Base-by-base conservation (phyloP, 169 alveolate genomes). In the Fabrea salina region DNA sequence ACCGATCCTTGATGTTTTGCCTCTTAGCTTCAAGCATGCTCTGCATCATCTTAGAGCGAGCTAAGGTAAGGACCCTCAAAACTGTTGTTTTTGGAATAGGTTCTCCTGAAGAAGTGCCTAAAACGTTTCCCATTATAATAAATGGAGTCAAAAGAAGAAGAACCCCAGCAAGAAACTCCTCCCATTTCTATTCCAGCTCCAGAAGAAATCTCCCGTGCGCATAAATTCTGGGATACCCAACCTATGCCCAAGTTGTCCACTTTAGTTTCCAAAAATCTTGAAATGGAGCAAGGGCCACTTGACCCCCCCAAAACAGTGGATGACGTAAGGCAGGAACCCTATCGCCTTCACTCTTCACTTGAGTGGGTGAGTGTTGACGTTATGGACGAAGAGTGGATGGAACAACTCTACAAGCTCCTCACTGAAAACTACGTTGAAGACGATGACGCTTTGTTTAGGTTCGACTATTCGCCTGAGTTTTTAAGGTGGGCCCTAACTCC, bases 361-460 rank as follows among this genome's bases (percentile, higher is more conserved):
- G 97, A 87, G 64, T 97, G 99, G 99, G 82, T 75, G n/a, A 95
- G 86, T 40, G 86, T 96, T 53, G 98, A 97, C 85, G 74, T 96
- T 16, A 75, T 74, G 39, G 88, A 96, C 70, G 94, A 90, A 27
- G 94, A 87, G 3, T 91, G 89, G 43, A 66, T 85, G 25, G 85
- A 86, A 6, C 54, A 81, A 56, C 54, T 78, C 13, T 97, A 96
- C 66, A 86, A 82, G 0, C 85, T 97, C 54, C 89, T 98, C 71
- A 93, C 88, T 39, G 93, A 96, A 72, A 94, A 97, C 86, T 98
- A 98, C 89, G 99, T 98, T 13, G 99, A 98, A 79, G 99, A 98
- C 91, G 98, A 96, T 74, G 99, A 95, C 84, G 88, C 91, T 71
- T 91, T 94, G 91, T 98, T 98, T 83, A 96, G 99, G 80, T 97